Evolutionary conservation across 345 rosid species (phyloP).

Genomic region (Citrus trifoliata): DNA sequence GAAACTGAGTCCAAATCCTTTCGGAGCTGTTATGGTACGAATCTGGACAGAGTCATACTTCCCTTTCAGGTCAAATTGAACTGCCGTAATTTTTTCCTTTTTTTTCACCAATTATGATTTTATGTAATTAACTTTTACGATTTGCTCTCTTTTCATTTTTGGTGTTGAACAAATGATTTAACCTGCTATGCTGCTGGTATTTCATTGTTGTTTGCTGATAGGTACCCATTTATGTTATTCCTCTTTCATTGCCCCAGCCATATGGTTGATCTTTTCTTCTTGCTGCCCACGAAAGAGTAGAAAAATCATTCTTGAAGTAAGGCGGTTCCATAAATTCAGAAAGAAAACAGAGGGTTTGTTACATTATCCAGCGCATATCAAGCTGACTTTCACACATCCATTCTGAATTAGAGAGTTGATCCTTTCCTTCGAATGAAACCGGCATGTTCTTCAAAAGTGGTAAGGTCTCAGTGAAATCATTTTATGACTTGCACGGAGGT

Average conservation of each 20-base stretch:
- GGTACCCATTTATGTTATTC: background rate
- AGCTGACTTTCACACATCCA: constrained; percentile 50
- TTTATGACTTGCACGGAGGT: background rate
- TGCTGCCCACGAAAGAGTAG: constrained; percentile 43
- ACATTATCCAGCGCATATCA: constrained; percentile 67
- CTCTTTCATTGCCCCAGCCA: background rate
- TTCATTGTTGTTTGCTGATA: background rate
- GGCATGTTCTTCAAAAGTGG: constrained; percentile 42
- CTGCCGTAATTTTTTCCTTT: background rate
- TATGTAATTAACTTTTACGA: background rate
- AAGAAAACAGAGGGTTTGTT: constrained; percentile 63
- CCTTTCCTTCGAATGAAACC: constrained; percentile 54
- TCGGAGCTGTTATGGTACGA: constrained; percentile 92
- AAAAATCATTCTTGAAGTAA: constrained; percentile 67
- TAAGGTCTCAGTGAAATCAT: constrained; percentile 8
- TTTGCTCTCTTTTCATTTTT: background rate
- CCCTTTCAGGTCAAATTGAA: background rate
- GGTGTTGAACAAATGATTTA: background rate
- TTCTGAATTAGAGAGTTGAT: constrained; percentile 58
- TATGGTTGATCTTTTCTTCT: background rate
- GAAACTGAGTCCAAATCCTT: constrained; percentile 56
- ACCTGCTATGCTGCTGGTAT: background rate
- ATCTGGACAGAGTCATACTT: constrained; percentile 19
- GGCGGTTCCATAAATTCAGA: constrained; percentile 84
- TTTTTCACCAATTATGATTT: background rate